A percentile compares a stretch with the other conserved stretches of the same genome.
phyloP scores from a whole-genome alignment of 495 filamentous ascomycete genomes.

The Aspergillus hancockii region DNA sequence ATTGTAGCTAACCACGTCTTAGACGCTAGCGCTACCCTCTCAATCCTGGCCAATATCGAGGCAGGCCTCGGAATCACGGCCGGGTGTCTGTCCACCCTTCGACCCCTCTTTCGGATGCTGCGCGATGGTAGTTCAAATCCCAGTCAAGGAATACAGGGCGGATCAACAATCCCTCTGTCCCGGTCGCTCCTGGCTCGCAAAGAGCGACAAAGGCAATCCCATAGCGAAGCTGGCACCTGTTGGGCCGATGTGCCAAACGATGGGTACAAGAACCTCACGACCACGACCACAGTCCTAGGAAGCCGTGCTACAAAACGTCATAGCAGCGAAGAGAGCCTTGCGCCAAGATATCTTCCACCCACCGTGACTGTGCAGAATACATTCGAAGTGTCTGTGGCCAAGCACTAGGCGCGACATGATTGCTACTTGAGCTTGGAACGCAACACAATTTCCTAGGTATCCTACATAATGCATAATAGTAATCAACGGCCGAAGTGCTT shows the following conservation, averaged over 20 bases:
- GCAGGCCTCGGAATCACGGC: slow-evolving; percentile 37
- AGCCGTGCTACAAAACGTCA: neutral
- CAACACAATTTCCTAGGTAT: neutral
- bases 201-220: neutral
- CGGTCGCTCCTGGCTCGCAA: slow-evolving; percentile 1
- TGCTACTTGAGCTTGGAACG: neutral
- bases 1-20: neutral
- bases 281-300: neutral
- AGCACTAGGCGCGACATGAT: neutral
- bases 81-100: slow-evolving; percentile 38
- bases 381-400: neutral
- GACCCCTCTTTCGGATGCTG: slow-evolving; percentile 35
- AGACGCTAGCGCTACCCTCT: neutral
- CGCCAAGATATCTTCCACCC: neutral
- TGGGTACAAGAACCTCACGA: neutral
- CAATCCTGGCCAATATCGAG: slow-evolving; percentile 36
- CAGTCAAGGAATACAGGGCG: neutral
- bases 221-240: neutral
- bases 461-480: too few relatives aligned
- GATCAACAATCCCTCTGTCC: neutral
- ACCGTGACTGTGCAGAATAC: neutral
- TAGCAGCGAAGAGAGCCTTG: neutral
- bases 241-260: slow-evolving; percentile 2
- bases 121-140: slow-evolving; percentile 13
- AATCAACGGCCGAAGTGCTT: too few relatives aligned